Percentiles rank a stretch among this genome's conserved stretches.
Evolutionary conservation across 2,329 filamentous ascomycete genomes (phyloP).

Genomic region (Pseudophaeomoniella oleicola): DNA sequence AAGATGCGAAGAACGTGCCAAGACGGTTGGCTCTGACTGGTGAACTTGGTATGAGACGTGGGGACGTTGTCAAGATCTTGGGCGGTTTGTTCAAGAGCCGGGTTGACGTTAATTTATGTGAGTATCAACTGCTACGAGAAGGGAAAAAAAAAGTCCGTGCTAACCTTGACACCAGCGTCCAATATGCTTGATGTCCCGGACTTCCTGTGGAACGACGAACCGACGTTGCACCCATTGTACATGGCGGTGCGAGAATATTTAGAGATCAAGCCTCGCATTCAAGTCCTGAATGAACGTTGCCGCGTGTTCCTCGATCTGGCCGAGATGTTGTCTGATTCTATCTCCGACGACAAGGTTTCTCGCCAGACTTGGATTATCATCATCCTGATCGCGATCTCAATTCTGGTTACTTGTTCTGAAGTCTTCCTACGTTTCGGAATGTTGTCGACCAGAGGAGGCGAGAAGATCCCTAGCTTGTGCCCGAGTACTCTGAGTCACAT

Average conservation of each 20-base stretch:
- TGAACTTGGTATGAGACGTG: conserved; percentile 76
- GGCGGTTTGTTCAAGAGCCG: conserved; percentile 83
- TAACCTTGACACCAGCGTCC: conserved; percentile 44
- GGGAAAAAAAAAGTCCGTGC: conserved; percentile 2
- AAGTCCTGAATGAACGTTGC: conserved; percentile 93
- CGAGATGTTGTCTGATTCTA: conserved; percentile 83
- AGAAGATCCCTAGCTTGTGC: conserved; percentile 1
- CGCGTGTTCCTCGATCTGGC: conserved; percentile 92
- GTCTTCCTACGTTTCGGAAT: conserved; percentile 76
- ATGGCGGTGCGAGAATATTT: conserved; percentile 90
- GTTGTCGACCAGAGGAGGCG: conserved; percentile 26
- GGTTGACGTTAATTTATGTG: conserved; percentile 95
- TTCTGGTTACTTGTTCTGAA: conserved; percentile 80
- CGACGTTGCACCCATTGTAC: conserved; percentile 87
- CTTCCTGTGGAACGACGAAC: conserved; percentile 98
- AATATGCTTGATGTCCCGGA: conserved; percentile 94
- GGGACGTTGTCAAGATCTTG: conserved; percentile 83
- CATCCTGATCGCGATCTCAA: conserved; percentile 77
- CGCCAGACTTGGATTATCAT: conserved; percentile 90
- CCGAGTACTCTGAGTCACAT: conserved; percentile 1
- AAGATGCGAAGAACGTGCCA: conserved; percentile 80
- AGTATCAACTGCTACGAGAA: conserved; percentile 22
- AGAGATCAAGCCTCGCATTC: conserved; percentile 89
- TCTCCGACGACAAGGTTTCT: conserved; percentile 91
- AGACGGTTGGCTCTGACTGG: conserved; percentile 80